Percentiles rank a stretch among this genome's conserved stretches.
Conservation (phyloP, 768 basidiomycete species). For the Tulasnella sp. region DNA sequence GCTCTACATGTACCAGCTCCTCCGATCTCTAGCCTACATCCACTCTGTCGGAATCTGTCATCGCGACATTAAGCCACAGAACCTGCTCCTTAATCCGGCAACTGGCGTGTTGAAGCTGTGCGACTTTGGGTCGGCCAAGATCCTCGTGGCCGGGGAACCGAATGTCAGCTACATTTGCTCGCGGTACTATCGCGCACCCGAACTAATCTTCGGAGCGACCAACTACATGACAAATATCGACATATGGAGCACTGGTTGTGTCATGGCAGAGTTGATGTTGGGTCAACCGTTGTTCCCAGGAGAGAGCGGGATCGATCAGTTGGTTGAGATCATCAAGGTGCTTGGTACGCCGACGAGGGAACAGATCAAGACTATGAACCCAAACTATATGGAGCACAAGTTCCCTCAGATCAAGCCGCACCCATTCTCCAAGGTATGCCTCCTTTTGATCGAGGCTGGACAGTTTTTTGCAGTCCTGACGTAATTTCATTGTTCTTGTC, state of each 20-base stretch:
- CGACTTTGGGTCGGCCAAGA: slow-evolving; percentile 99
- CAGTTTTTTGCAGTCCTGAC: neutral
- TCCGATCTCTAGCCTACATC: slow-evolving; percentile 97
- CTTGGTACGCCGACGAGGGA: slow-evolving; percentile 96
- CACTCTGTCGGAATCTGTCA: slow-evolving; percentile 99
- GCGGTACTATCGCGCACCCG: slow-evolving; percentile 96
- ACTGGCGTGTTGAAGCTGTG: slow-evolving; percentile 96
- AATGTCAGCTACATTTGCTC: slow-evolving; percentile 99
- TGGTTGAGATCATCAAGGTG: slow-evolving; percentile 99
- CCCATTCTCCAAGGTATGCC: slow-evolving; percentile 85
- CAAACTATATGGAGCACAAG: slow-evolving; percentile 99
- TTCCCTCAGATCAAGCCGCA: slow-evolving; percentile 99
- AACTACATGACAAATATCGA: slow-evolving; percentile 99
- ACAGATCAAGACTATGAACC: slow-evolving; percentile 99
- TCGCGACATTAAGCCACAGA: slow-evolving; percentile 99
- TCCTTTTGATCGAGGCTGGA: neutral
- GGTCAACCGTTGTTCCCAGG: slow-evolving; percentile 98
- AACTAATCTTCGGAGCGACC: slow-evolving; percentile 98
- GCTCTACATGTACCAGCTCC: slow-evolving; percentile 98
- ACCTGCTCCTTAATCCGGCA: slow-evolving; percentile 90
- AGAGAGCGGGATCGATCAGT: slow-evolving; percentile 96
- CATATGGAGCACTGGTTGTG: slow-evolving; percentile 99
- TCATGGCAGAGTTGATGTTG: slow-evolving; percentile 99
- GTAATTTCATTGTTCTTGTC: neutral
- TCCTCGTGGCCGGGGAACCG: slow-evolving; percentile 92